Base-by-base conservation (phyloP, 2,329 filamentous ascomycete genomes). In the Didymosphaeria variabile region DNA sequence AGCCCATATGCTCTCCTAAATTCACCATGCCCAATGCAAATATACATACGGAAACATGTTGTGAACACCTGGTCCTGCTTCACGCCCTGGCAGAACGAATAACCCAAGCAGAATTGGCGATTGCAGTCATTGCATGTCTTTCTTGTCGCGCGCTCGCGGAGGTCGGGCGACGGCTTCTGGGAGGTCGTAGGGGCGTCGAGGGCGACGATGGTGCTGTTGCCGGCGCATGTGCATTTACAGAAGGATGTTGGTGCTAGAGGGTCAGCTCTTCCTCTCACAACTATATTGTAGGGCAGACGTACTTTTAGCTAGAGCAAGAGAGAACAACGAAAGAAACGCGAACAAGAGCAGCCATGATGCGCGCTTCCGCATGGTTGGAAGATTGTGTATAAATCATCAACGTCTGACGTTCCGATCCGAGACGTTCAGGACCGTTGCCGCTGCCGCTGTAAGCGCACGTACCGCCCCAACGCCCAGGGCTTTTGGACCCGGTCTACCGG, bases 221-320 rank as follows among this genome's bases (percentile, higher is more conserved):
- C 83, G 78, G 87, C 87, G 77, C 88, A 90, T 59, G 87, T 90
- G 75, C 88, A 91, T 85, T 90, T 91, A 84, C 88, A 91, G 78
- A 90, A 91, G 60, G 87, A 89, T 17, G 87, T 86, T 26, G 84
- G 82, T 46, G 82, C 83, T 84, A 67, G 12, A 46, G 26, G 52
- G 50, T 57, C 32, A 60, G 49, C 34, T 57, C 46, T 46, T 40
- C 31, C 34, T 58, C 38, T 29, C 40, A 47, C 53, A 44, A 55
- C 2, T 29, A 54, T 17, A 5, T 29, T 9, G 38, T 29, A 29
- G 6, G 3, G 42, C 9, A n/a, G 19, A 64, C 80, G 58, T 77
- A 82, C 82, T 76, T 42, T 80, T 79, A 63, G 82, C 81, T n/a
- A 80, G 72, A 3, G 78, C 70, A 34, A 78, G 47, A 26, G 79